These are phyloP conservation scores for Penicillium steckii DNA, from an alignment of 495 filamentous ascomycete species.

Conservation along the genomic window DNA sequence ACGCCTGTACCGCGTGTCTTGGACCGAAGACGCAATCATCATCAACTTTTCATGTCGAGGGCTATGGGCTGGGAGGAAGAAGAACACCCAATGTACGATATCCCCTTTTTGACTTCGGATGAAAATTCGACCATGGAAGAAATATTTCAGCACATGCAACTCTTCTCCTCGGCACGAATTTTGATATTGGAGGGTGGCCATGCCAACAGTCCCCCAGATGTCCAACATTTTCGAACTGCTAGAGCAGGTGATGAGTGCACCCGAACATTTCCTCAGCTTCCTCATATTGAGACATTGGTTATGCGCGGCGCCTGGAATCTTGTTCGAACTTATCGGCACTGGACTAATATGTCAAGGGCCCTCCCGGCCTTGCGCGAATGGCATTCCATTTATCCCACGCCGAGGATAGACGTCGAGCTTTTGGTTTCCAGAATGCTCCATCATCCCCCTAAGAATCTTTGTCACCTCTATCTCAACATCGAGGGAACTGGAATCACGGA, in stretches of 20 bases:
- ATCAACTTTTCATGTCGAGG: background rate
- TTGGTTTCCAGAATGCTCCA: constrained; percentile 53
- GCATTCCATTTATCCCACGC: constrained; percentile 69
- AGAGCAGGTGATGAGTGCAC: constrained; percentile 8
- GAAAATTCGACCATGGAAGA: constrained; percentile 68
- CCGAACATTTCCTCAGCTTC: constrained; percentile 34
- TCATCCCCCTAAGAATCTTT: constrained; percentile 54
- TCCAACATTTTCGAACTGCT: constrained; percentile 51
- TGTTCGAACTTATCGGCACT: constrained; percentile 64
- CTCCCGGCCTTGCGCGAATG: constrained; percentile 66
- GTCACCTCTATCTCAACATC: constrained; percentile 61
- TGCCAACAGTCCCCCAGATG: constrained; percentile 65
- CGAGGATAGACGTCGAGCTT: constrained; percentile 54
- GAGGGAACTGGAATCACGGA: constrained; percentile 53
- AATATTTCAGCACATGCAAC: constrained; percentile 58
- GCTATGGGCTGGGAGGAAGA: background rate
- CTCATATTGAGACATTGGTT: constrained; percentile 57
- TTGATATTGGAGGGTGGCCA: constrained; percentile 77
- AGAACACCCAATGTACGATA: constrained; percentile 28
- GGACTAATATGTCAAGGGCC: constrained; percentile 54
- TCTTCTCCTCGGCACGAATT: constrained; percentile 59
- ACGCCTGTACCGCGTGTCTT: background rate
- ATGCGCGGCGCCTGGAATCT: constrained; percentile 77
- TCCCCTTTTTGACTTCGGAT: constrained; percentile 44
- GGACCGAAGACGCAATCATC: background rate